Evolutionary conservation across 73 alveolate genomes (phyloP), one percentile per base, ranked within the genome.

Genomic region (Paramecium sonneborni): DNA sequence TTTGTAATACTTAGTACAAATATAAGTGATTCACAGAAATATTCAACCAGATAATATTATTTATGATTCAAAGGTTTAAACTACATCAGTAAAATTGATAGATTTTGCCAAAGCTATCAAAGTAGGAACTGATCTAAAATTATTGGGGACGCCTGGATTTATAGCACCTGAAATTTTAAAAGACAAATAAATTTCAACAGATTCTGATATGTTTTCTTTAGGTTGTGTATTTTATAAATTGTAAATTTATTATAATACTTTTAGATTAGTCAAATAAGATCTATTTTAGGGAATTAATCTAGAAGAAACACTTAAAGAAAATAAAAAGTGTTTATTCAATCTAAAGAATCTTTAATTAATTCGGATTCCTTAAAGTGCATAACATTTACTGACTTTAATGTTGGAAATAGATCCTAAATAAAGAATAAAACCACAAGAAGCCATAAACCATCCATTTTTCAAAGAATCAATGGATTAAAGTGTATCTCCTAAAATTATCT

Each of bases 21-120:
- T 52, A 52, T 52, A 52, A 52, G 68, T 52, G 6, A 52, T 52
- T 26, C 94, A 88, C 30, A 37, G 91, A 88, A 85, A 88, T 72
- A 69, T 88, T 6, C 23, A 72, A 21, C 94, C 94, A n/a, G 91
- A 88, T 26, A 88, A 88, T 44, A 56, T 88, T 0, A 70, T 88
- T 6, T 88, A 39, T 30, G 37, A 39, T 48, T 21, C 35, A 26
- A 70, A 76, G 10, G n/a, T 34, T 8, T 37, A 88, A 38, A 39
- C 11, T 39, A 30, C 52, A 11, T 18, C 55, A n/a, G 84, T 72
- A 10, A 82, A 70, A 32, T 88, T 69, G 7, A 72, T 57, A 9
- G 76, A 57, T 28, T 76, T 58, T 46, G 55, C 39, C 11, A 30
- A 30, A 32, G 84, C 84, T 26, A 12, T 15, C 10, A 32, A 23